A percentile compares a stretch with the other conserved stretches of the same genome.
phyloP scores from a whole-genome alignment of 768 basidiomycete genomes.

The Mycena epipterygia region DNA sequence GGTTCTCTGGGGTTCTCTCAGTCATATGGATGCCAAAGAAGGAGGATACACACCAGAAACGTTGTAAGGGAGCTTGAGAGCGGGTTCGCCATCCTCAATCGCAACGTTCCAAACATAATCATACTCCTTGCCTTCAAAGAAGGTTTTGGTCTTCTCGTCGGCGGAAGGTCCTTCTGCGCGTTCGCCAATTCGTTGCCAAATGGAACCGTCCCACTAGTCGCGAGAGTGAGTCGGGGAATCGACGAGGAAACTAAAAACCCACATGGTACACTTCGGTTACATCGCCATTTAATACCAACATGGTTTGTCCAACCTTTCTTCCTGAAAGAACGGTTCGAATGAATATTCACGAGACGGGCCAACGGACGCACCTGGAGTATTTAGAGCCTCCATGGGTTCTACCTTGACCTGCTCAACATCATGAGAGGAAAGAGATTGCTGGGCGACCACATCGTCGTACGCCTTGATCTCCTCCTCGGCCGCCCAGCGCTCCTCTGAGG shows the following conservation, averaged over 20 bases:
- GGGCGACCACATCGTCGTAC: conserved; percentile 83
- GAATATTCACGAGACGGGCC: not conserved
- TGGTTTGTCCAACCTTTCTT: conserved; percentile 93
- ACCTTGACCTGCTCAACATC: conserved; percentile 95
- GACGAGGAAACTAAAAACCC: conserved; percentile 35
- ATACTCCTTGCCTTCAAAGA: conserved; percentile 86
- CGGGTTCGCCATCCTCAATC: conserved; percentile 91
- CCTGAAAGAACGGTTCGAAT: conserved; percentile 57
- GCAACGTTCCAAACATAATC: conserved; percentile 99
- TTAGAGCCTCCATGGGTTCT: conserved; percentile 87
- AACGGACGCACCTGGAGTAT: conserved; percentile 70
- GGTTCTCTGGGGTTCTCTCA: conserved; percentile 77
- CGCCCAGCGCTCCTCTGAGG: conserved; percentile 80
- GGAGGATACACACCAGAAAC: conserved; percentile 70
- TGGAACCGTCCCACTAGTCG: conserved; percentile 82
- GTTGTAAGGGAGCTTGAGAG: conserved; percentile 96
- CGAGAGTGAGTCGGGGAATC: not conserved
- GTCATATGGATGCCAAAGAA: conserved; percentile 2
- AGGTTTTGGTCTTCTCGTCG: conserved; percentile 90
- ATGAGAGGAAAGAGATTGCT: conserved; percentile 84
- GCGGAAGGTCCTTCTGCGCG: conserved; percentile 93
- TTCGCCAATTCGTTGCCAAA: conserved; percentile 96
- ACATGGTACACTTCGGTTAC: conserved; percentile 94
- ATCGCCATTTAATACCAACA: conserved; percentile 88
- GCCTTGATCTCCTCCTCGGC: conserved; percentile 71